These are phyloP conservation scores for Hypocreales sp. DNA, from an alignment of 2,329 filamentous ascomycete species.

Conservation along the genomic window DNA sequence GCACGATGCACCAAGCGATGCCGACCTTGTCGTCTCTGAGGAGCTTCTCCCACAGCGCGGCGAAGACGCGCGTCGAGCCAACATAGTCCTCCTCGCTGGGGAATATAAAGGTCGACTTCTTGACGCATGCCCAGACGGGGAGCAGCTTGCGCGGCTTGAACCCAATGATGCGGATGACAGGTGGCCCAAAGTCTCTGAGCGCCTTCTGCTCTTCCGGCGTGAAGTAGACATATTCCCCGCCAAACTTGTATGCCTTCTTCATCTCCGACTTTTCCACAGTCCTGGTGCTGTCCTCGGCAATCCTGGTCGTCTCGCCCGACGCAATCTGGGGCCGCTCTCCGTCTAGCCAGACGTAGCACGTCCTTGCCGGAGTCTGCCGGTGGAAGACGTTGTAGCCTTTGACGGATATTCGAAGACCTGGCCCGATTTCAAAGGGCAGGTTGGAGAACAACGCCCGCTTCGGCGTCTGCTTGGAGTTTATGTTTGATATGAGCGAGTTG, in stretches of 20 bases:
- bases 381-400: constrained; percentile 89
- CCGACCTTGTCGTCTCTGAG: constrained; percentile 66
- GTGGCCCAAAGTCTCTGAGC: constrained; percentile 67
- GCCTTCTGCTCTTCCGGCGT: constrained; percentile 66
- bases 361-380: constrained; percentile 64
- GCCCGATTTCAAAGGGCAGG: constrained; percentile 75
- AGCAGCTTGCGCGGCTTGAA: constrained; percentile 72
- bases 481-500: constrained; percentile 66
- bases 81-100: constrained; percentile 82
- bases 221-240: constrained; percentile 79
- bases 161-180: constrained; percentile 75
- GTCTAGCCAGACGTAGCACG: constrained; percentile 75
- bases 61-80: constrained; percentile 85
- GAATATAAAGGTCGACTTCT: constrained; percentile 84
- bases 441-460: constrained; percentile 78
- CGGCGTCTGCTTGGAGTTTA: constrained; percentile 79
- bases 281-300: constrained; percentile 63
- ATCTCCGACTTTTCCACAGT: constrained; percentile 69
- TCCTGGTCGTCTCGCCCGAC: constrained; percentile 53
- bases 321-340: constrained; percentile 78
- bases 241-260: constrained; percentile 90
- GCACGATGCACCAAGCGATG: constrained; percentile 78
- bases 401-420: constrained; percentile 71
- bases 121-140: constrained; percentile 70
- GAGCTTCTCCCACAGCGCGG: constrained; percentile 79